Base-by-base conservation (phyloP, 1,284 basidiomycete species). In the Amylostereum areolatum region DNA sequence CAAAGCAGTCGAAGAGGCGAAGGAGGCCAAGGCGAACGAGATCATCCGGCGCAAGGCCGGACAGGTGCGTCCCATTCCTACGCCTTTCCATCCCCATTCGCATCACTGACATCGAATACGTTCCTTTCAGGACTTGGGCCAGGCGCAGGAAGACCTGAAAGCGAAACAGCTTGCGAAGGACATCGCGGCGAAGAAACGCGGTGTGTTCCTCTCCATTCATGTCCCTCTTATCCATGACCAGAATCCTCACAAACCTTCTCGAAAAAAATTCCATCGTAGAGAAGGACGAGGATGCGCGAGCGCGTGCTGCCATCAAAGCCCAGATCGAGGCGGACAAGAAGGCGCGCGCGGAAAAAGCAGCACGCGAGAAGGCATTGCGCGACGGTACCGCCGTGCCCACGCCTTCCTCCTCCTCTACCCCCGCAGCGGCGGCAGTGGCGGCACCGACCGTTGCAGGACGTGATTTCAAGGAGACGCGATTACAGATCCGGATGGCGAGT, bases 271-370 rank as follows among this genome's bases (percentile, higher is more conserved):
- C 9, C 40, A 5, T n/a, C 44, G 28, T 59, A 90, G 92, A 95
- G 59, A 96, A 96, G 70, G 60, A 90, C 36, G 88, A 88, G 47
- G 94, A 97, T 46, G 83, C 81, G 29, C 84, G 83, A 62, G 93
- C 92, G 1, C 83, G 74, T 53, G 90, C 89, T 2, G 88, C 88
- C 3, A 75, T 96, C 59, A 92, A 91, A 63, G 90, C 87, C 0
- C 92, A 96, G 65, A 97, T 97, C 56, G 94, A 96, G 66, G 89
- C 86, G 1, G 94, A 97, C 72, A 97, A 92, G 70, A 80, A 80
- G 50, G 84, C 81, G 27, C 81, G 94, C n/a, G 89, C 90, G 0
- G 92, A 89, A 60, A 93, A 89, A 61, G 75, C 84, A 1, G 92
- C 92, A 0, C 74, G 82, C 31, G 94, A 96, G 67, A 97, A 96